Conservation (phyloP, 176 grass and related monocot genomes). For the Carex littledalei region DNA sequence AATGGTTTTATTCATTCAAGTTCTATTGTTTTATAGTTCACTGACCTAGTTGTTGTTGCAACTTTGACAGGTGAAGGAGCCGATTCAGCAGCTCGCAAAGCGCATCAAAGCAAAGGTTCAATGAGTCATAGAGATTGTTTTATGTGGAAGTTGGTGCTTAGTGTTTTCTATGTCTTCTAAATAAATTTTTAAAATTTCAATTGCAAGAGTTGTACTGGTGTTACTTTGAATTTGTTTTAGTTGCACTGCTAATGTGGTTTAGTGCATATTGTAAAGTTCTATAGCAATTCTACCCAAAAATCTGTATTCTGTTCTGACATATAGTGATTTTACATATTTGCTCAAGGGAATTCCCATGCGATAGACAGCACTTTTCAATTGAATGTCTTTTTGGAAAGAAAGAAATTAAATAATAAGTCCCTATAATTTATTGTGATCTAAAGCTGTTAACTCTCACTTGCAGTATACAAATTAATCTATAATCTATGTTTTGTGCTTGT, state of each 20-base stretch:
- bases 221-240: neutral
- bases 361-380: neutral
- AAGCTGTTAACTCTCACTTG: too few species aligned
- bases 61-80: constrained; percentile 56
- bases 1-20: neutral
- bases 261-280: neutral
- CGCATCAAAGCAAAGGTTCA: constrained; percentile 45
- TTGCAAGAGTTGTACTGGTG: neutral
- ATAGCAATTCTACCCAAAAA: neutral
- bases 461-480: too few species aligned
- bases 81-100: constrained; percentile 66
- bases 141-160: neutral
- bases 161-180: neutral
- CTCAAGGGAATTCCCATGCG: neutral
- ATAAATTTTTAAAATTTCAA: neutral
- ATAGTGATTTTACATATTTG: neutral
- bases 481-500: too few species aligned
- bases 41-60: constrained; percentile 6
- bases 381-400: neutral
- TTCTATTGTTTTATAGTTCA: neutral
- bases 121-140: neutral
- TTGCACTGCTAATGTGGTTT: neutral
- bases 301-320: neutral
- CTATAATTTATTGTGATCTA: too few species aligned
- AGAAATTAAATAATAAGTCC: neutral